Evolutionary conservation across 805 yeast genomes (phyloP).

Genomic region (Tetrapisispora arboricola): DNA sequence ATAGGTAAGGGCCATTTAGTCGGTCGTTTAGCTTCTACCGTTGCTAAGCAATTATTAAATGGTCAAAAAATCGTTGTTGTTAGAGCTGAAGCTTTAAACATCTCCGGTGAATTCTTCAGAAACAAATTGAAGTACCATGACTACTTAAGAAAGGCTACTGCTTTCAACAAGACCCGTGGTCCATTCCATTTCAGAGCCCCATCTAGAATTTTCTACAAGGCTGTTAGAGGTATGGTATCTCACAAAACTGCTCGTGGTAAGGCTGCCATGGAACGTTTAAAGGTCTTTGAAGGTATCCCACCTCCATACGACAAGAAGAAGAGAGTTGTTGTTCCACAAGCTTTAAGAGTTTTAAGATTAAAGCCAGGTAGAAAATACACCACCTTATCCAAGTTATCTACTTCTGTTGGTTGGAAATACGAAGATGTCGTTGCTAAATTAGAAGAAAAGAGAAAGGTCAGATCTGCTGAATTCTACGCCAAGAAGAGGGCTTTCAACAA

Average conservation of each 20-base stretch:
- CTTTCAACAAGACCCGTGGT: slow-evolving; percentile 97
- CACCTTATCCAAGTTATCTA: slow-evolving; percentile 91
- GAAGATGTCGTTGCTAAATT: slow-evolving; percentile 93
- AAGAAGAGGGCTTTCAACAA: slow-evolving; percentile 94
- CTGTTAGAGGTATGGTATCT: slow-evolving; percentile 98
- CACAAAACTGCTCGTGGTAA: slow-evolving; percentile 99
- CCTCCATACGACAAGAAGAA: slow-evolving; percentile 99
- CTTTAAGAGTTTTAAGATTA: slow-evolving; percentile 96
- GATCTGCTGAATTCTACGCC: slow-evolving; percentile 97
- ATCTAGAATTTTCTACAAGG: slow-evolving; percentile 99
- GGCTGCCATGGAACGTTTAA: slow-evolving; percentile 98
- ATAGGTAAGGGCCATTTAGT: slow-evolving; percentile 95
- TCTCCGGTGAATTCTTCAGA: slow-evolving; percentile 99
- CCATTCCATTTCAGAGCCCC: slow-evolving; percentile 99
- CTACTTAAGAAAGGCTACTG: slow-evolving; percentile 98
- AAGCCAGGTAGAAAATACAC: slow-evolving; percentile 99
- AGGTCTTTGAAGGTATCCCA: slow-evolving; percentile 99
- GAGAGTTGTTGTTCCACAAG: slow-evolving; percentile 99
- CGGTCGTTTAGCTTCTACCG: slow-evolving; percentile 98
- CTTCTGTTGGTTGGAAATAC: slow-evolving; percentile 99
- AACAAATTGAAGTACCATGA: slow-evolving; percentile 99
- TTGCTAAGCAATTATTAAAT: slow-evolving; percentile 96
- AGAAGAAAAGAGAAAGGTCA: slow-evolving; percentile 99
- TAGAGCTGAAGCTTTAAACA: slow-evolving; percentile 95
- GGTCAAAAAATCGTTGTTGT: slow-evolving; percentile 98